Conservation (phyloP, 495 filamentous ascomycete genomes). For the Rhypophila decipiens region DNA sequence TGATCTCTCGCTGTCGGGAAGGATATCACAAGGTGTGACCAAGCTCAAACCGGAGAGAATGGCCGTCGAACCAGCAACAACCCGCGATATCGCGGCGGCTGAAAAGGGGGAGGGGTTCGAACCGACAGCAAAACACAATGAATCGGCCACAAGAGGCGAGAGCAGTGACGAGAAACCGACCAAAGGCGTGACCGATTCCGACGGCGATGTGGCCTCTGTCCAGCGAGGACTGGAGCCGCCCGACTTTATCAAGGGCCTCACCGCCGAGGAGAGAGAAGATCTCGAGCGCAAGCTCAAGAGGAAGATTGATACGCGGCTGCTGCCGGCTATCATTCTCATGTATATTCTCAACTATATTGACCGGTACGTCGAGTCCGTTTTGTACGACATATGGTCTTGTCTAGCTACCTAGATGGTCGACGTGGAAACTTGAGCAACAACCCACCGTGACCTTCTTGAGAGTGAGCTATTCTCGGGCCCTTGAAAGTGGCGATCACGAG, state of each 20-base stretch:
- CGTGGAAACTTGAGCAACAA: too few relatives aligned
- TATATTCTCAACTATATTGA: slow-evolving; percentile 83
- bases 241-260: slow-evolving; percentile 39
- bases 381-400: not conserved
- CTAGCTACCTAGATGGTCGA: too few relatives aligned
- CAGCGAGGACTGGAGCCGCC: slow-evolving; percentile 33
- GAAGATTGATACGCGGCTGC: slow-evolving; percentile 57
- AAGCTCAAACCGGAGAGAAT: too few relatives aligned
- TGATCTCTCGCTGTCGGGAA: too few relatives aligned
- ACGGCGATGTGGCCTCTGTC: slow-evolving; percentile 7
- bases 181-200: slow-evolving; percentile 1
- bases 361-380: slow-evolving; percentile 28
- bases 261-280: slow-evolving; percentile 38
- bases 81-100: too few relatives aligned
- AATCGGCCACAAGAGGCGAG: slow-evolving; percentile 2
- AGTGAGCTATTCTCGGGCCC: too few relatives aligned
- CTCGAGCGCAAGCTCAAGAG: slow-evolving; percentile 48
- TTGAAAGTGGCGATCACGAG: too few relatives aligned
- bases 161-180: slow-evolving; percentile 18
- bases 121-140: slow-evolving; percentile 6
- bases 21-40: too few relatives aligned
- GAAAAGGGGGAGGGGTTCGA: not conserved
- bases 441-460: too few relatives aligned
- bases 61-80: too few relatives aligned
- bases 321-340: slow-evolving; percentile 49